Conservation (phyloP, 768 basidiomycete species). For the Boletus vermiculosoides region DNA sequence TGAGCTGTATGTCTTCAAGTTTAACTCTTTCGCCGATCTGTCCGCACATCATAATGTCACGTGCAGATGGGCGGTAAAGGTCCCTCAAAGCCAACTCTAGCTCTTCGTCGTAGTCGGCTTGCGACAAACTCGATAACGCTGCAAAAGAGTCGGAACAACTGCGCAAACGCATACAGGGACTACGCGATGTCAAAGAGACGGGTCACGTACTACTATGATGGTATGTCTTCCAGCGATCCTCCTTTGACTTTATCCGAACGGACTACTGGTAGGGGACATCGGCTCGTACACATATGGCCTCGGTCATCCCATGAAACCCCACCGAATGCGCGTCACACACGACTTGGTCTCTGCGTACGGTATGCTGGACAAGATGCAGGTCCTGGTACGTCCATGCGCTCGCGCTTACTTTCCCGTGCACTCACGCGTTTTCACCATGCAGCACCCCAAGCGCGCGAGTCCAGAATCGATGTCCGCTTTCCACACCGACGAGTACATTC, state of each 20-base stretch:
- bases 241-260: background rate
- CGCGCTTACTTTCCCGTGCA: background rate
- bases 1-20: background rate
- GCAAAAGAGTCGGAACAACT: background rate
- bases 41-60: slow-evolving; percentile 11
- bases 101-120: background rate
- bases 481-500: slow-evolving; percentile 97
- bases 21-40: background rate
- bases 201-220: slow-evolving; percentile 80
- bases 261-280: slow-evolving; percentile 54
- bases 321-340: slow-evolving; percentile 91
- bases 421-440: background rate
- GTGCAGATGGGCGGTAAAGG: slow-evolving; percentile 7
- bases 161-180: background rate
- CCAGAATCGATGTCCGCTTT: slow-evolving; percentile 86
- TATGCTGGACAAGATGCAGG: slow-evolving; percentile 92
- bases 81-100: too few species aligned
- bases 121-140: background rate
- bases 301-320: slow-evolving; percentile 95
- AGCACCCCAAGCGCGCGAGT: slow-evolving; percentile 71
- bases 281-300: slow-evolving; percentile 79
- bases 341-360: slow-evolving; percentile 88
- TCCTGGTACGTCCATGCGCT: slow-evolving; percentile 53
- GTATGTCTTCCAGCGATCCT: slow-evolving; percentile 38
- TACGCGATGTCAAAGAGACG: slow-evolving; percentile 62